Evolutionary conservation across 305 asterid species (phyloP), one percentile per base, ranked within the genome.

Genomic region (Fraxinus velutina): DNA sequence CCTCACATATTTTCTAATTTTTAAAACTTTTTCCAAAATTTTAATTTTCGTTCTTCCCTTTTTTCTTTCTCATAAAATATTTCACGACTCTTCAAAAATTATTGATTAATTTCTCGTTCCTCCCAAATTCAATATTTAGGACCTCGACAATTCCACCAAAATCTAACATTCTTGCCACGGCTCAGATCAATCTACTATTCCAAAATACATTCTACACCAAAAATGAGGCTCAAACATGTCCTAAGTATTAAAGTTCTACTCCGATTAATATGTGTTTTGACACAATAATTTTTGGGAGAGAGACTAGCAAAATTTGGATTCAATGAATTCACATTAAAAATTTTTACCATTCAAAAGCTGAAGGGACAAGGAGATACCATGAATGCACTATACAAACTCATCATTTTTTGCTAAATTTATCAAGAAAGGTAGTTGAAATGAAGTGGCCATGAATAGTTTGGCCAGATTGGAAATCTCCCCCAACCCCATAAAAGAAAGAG

Each of bases 321-420:
- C 74, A 29, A 68, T 68, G 74, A 68, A 30, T 27, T 1, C 8
- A 13, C 74, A 13, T 68, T 29, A 10, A 29, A 68, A 29, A 10
- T 7, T 4, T 66, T 27, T 0, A 66, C 75, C 42, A 13, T 30
- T 33, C 33, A 34, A 70, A 66, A 66, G 57, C 74, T 72, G 80
- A 32, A 81, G 72, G 81, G 86, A 74, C 57, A 80, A 78, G 57
- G 83, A 80, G 44, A 78, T 57, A 80, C 47, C 84, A 79, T 80
- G 88, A 87, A 75, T 84, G 86, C 86, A 79, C 86, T 75, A 82
- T 78, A 55, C 32, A 80, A 84, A 76, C 47, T n/a, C 57, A 75
- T 85, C 73, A 86, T 22, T 2, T 64, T 13, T 13, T 47, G 73
- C 73, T 24, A 64, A 22, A 21, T 24, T 64, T 64, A 64, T 64